Evolutionary conservation across 805 yeast species (phyloP).

Genomic region (Zygosaccharomyces lentus): DNA sequence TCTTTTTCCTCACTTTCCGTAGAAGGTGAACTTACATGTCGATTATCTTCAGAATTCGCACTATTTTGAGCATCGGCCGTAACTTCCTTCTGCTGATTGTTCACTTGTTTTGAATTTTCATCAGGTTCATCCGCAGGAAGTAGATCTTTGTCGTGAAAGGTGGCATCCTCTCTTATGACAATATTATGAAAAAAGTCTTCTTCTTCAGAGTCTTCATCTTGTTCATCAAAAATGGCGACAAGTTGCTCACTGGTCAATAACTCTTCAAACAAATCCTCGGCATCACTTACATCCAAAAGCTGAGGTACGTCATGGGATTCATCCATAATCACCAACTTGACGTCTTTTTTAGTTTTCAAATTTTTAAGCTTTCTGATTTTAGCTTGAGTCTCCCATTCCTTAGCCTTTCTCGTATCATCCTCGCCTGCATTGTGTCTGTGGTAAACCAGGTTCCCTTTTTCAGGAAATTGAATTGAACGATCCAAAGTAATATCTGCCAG

Average conservation of each 20-base stretch:
- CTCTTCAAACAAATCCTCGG: conserved; percentile 18
- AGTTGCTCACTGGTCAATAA: conserved; percentile 8
- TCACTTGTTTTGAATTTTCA: neutral
- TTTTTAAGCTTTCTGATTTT: neutral
- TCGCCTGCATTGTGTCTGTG: conserved; percentile 6
- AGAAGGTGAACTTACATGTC: neutral
- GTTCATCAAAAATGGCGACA: conserved; percentile 1
- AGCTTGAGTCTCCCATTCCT: neutral
- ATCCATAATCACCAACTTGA: conserved; percentile 10
- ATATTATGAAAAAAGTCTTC: neutral
- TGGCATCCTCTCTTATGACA: no score
- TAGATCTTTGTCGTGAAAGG: no score
- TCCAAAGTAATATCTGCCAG: conserved; percentile 9
- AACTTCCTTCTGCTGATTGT: neutral
- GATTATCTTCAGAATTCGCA: neutral
- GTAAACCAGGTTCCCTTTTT: conserved; percentile 12
- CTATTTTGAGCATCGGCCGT: neutral
- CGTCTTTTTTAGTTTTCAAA: neutral
- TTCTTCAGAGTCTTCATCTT: neutral
- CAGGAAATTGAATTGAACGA: conserved; percentile 5
- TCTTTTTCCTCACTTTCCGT: neutral
- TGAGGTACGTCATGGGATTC: conserved; percentile 16
- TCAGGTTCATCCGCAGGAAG: neutral
- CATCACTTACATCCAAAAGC: conserved; percentile 14
- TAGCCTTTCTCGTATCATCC: neutral